Evolutionary conservation across 2,329 filamentous ascomycete species (phyloP).

Genomic region (Colletotrichum scovillei): DNA sequence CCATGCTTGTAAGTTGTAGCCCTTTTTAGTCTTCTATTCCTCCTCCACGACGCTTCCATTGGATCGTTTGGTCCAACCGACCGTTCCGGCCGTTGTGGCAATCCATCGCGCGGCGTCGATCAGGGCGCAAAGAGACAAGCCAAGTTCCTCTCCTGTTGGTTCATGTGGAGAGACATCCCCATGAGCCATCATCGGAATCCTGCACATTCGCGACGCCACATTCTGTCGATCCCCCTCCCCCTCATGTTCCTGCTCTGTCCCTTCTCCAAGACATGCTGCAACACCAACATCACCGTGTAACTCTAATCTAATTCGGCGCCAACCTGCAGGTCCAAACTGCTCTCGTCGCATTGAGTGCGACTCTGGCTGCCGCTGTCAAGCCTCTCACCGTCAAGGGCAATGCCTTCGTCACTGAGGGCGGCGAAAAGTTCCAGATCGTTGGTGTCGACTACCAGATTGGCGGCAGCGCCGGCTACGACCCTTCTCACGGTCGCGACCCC

Average conservation of each 20-base stretch:
- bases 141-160: not conserved
- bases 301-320: not conserved
- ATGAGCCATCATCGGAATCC: not conserved
- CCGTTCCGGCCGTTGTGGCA: not conserved
- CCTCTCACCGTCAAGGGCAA: constrained; percentile 67
- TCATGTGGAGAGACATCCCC: not conserved
- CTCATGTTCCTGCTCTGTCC: not conserved
- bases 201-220: constrained; percentile 7
- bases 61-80: not conserved
- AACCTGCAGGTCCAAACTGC: constrained; percentile 50
- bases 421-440: constrained; percentile 73
- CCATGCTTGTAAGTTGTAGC: constrained; percentile 29
- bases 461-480: constrained; percentile 71
- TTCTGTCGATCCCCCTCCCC: constrained; percentile 5
- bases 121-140: constrained; percentile 6
- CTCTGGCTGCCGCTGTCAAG: constrained; percentile 66
- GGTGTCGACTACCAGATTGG: constrained; percentile 78
- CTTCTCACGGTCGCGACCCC: constrained; percentile 64
- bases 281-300: not conserved
- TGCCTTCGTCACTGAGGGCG: constrained; percentile 71
- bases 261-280: not conserved
- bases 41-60: constrained; percentile 15
- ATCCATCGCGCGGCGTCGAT: constrained; percentile 11
- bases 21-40: constrained; percentile 5
- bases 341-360: constrained; percentile 64